phyloP scores from a whole-genome alignment of 306 rosid species.

The Trifolium fragiferum region DNA sequence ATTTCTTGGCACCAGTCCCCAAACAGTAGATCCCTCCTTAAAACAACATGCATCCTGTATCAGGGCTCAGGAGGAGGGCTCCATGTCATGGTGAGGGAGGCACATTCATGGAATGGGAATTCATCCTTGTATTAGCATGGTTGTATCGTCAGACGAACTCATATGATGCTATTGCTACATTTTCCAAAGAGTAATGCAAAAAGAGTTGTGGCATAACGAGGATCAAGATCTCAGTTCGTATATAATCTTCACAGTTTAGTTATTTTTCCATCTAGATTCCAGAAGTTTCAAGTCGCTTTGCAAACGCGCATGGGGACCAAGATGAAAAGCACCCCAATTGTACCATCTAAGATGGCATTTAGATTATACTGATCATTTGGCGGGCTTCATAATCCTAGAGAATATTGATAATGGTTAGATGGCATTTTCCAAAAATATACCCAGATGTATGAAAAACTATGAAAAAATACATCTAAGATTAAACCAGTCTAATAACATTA shows the following conservation, averaged over 20 bases:
- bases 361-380: no score
- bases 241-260: background rate
- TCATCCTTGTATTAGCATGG: background rate
- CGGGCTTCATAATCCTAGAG: no score
- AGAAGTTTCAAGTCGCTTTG: background rate
- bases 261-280: background rate
- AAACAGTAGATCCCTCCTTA: background rate
- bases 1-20: background rate
- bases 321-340: background rate
- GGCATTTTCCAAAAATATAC: no score
- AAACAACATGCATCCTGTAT: background rate
- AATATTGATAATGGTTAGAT: no score
- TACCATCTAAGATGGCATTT: background rate
- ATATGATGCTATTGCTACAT: background rate
- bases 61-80: no score
- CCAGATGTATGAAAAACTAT: no score
- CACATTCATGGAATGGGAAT: background rate
- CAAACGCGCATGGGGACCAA: background rate
- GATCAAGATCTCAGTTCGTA: no score
- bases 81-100: no score
- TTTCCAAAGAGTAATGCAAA: background rate
- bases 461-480: no score
- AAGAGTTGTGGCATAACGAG: background rate
- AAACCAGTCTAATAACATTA: no score
- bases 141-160: background rate